phyloP scores from a whole-genome alignment of 2,329 filamentous ascomycete genomes.

The Erysiphe pulchra region DNA sequence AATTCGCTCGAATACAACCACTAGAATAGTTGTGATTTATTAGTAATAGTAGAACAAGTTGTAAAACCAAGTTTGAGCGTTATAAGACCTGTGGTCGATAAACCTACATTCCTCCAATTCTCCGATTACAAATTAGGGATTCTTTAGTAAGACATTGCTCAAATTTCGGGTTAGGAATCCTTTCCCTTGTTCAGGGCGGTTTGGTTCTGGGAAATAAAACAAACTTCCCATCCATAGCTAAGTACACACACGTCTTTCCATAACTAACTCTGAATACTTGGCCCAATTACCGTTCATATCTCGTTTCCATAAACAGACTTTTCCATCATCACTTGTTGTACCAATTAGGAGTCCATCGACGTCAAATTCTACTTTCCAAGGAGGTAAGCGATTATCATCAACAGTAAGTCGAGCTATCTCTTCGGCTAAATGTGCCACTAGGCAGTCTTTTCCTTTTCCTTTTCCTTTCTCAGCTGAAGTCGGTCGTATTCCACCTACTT shows the following conservation, averaged over 20 bases:
- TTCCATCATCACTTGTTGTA: slow-evolving; percentile 53
- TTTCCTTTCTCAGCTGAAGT: slow-evolving; percentile 22
- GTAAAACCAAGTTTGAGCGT: too few species aligned
- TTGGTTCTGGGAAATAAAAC: too few species aligned
- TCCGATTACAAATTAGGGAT: too few species aligned
- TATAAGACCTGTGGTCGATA: too few species aligned
- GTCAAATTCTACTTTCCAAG: slow-evolving; percentile 52
- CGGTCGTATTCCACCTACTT: slow-evolving; percentile 19
- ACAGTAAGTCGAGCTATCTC: slow-evolving; percentile 41
- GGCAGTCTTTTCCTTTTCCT: slow-evolving; percentile 14
- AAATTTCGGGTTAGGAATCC: too few species aligned
- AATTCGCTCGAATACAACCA: too few species aligned
- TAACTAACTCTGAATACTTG: slow-evolving; percentile 11
- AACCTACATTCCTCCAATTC: too few species aligned
- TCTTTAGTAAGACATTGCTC: too few species aligned
- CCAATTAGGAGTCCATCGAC: slow-evolving; percentile 46
- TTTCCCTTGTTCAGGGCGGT: too few species aligned
- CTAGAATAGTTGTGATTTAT: too few species aligned
- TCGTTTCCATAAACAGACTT: slow-evolving; percentile 34
- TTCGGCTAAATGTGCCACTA: slow-evolving; percentile 32
- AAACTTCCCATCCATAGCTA: background rate
- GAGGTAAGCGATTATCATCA: slow-evolving; percentile 31
- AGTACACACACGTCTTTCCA: slow-evolving; percentile 4
- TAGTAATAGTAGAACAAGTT: too few species aligned
- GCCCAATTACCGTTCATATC: slow-evolving; percentile 11